phyloP scores from a whole-genome alignment of 257 asterid genomes.

The Echium plantagineum region DNA sequence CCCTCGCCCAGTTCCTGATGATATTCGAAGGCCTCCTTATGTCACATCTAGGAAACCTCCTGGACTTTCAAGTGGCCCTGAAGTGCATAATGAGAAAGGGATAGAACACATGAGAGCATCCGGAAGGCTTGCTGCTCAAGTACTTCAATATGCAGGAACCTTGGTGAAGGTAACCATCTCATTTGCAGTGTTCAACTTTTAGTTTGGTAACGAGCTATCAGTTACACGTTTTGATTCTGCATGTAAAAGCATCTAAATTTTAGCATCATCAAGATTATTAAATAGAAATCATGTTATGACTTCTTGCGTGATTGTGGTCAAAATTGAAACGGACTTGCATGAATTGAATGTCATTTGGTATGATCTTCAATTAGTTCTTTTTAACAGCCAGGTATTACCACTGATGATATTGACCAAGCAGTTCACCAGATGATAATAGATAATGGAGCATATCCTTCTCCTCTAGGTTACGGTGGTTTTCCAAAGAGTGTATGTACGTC shows the following conservation, averaged over 20 bases:
- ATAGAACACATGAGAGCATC: slow-evolving; percentile 93
- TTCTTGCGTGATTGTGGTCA: not conserved
- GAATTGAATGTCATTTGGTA: not conserved
- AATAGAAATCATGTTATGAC: not conserved
- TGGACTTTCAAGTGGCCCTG: slow-evolving; percentile 54
- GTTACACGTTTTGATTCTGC: not conserved
- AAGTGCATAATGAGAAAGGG: slow-evolving; percentile 78
- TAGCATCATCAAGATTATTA: not conserved
- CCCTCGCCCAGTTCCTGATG: slow-evolving; percentile 60
- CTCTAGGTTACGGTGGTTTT: slow-evolving; percentile 96
- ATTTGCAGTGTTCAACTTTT: not conserved
- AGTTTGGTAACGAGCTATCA: no score
- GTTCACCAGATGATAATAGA: slow-evolving; percentile 91
- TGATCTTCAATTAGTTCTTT: slow-evolving; percentile 18
- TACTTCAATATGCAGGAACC: slow-evolving; percentile 90
- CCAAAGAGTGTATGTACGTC: slow-evolving; percentile 99
- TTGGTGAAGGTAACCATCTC: slow-evolving; percentile 64
- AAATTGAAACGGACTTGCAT: not conserved
- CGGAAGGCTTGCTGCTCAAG: slow-evolving; percentile 91
- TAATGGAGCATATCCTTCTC: slow-evolving; percentile 96
- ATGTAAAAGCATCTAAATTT: no score
- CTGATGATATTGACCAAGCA: slow-evolving; percentile 88
- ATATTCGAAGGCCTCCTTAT: slow-evolving; percentile 77
- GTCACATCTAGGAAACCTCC: slow-evolving; percentile 66
- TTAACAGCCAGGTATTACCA: slow-evolving; percentile 97